Base-by-base conservation (phyloP, 208 protist species). In the Trypanosoma rangeli region DNA sequence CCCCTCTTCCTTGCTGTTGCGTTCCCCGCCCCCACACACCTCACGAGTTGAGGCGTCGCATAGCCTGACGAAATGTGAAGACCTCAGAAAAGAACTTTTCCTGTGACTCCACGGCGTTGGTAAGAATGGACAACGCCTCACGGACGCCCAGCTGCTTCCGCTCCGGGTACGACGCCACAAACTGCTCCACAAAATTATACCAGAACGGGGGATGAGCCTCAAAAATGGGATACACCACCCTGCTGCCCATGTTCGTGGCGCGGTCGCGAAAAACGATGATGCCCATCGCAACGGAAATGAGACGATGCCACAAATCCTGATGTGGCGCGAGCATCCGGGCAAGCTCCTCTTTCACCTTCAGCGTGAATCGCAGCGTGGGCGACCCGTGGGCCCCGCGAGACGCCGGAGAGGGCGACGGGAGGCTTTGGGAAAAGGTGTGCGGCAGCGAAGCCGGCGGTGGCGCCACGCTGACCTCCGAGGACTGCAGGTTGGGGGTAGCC, bases 131-230 rank as follows among this genome's bases (percentile, higher is more conserved):
- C 22, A 90, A 60, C 22, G 89, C 89, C 74, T 93, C 89, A 15
- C 83, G 80, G 56, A 94, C 78, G 22, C 74, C 61, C 24, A 24
- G 24, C 58, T 83, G 89, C 69, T 94, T 94, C 29, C 72, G 60
- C 59, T 82, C 73, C 48, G 84, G 90, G 68, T 91, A 92, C 26
- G 79, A 79, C 16, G 56, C 31, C 15, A 95, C 84, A 53, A 93
- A 90, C 64, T 68, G 59, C 60, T 90, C 87, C 42, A 92, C 82
- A 68, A 89, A 93, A 28, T 68, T 60, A 35, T 80, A 86, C 87
- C 90, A 95, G 66, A 95, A 93, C 1, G 87, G 87, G 5, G 90
- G 87, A 72, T 95, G 83, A 5, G 85, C 75, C 44, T 95, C 87
- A 59, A 93, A 89, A 61, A 95, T 93, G 16, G 87, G 85, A 77